These are phyloP conservation scores for Coemansia erecta DNA, from an alignment of 192 early-diverging fungal species.

Conservation along the genomic window DNA sequence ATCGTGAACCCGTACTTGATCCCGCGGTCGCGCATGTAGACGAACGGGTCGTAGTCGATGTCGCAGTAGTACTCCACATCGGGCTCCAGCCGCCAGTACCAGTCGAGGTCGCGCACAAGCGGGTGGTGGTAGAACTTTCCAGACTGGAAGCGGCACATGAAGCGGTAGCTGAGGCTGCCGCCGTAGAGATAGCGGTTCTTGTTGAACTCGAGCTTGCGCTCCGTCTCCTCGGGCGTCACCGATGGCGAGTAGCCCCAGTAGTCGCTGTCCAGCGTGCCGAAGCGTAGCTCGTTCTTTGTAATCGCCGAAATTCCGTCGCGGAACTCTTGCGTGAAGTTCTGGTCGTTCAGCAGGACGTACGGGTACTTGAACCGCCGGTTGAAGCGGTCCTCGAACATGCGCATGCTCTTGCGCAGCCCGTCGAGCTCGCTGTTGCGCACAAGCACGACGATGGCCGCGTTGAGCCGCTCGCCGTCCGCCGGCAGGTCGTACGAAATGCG, in stretches of 20 bases:
- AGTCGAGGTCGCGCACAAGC: constrained; percentile 66
- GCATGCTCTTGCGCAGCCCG: constrained; percentile 57
- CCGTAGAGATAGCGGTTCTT: constrained; percentile 66
- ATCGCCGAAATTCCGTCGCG: constrained; percentile 48
- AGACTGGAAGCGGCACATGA: constrained; percentile 78
- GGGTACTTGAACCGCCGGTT: constrained; percentile 72
- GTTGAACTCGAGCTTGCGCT: constrained; percentile 37
- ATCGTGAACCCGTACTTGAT: constrained; percentile 71
- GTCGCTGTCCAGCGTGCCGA: constrained; percentile 34
- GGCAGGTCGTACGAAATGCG: constrained; percentile 39
- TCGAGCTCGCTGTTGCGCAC: constrained; percentile 69
- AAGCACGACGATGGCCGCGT: constrained; percentile 63
- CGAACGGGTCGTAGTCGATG: constrained; percentile 80
- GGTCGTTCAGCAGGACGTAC: constrained; percentile 78
- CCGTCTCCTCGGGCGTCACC: constrained; percentile 41
- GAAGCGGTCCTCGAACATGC: constrained; percentile 67
- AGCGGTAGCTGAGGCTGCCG: constrained; percentile 72
- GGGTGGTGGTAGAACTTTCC: constrained; percentile 64
- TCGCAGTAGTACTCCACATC: constrained; percentile 80
- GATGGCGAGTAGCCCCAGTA: constrained; percentile 48
- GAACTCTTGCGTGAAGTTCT: constrained; percentile 70
- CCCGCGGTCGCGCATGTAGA: constrained; percentile 69
- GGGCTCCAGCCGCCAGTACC: constrained; percentile 89
- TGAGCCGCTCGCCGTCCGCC: constrained; percentile 43
- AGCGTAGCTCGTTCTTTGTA: constrained; percentile 47